These are phyloP conservation scores for Trichaptum fuscoviolaceum DNA, from an alignment of 768 basidiomycete genomes.

Conservation along the genomic window DNA sequence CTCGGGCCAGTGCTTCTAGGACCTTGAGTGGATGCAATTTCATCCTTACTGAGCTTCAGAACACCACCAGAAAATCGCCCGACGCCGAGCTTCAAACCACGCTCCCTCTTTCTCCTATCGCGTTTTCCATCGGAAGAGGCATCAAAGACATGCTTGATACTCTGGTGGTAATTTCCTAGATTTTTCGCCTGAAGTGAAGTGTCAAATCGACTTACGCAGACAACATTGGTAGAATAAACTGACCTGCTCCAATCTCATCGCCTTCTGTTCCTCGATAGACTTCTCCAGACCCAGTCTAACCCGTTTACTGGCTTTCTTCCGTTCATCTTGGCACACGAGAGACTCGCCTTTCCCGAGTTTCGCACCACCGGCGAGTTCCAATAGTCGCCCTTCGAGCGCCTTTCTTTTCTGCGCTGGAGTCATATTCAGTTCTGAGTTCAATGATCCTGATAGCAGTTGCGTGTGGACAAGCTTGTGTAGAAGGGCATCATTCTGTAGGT, in stretches of 20 bases:
- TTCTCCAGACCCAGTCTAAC: conserved; percentile 64
- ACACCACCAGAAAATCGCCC: conserved; percentile 70
- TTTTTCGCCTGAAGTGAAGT: conserved; percentile 60
- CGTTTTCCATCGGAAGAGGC: conserved; percentile 21
- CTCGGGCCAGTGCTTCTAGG: neutral
- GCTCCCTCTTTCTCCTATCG: conserved; percentile 42
- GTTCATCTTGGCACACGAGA: conserved; percentile 53
- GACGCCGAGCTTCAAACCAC: conserved; percentile 74
- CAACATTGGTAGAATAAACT: conserved; percentile 11
- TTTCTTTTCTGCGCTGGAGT: conserved; percentile 65
- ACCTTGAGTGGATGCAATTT: conserved; percentile 41
- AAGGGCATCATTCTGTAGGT: conserved; percentile 70
- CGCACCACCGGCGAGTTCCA: conserved; percentile 63
- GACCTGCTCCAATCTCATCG: conserved; percentile 65
- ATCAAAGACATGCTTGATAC: conserved; percentile 63
- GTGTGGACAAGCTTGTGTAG: conserved; percentile 80
- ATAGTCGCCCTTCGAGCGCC: conserved; percentile 70
- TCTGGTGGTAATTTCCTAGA: conserved; percentile 79
- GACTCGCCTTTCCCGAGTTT: conserved; percentile 75
- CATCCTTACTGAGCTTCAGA: conserved; percentile 57
- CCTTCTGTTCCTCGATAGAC: conserved; percentile 54
- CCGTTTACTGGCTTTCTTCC: conserved; percentile 63
- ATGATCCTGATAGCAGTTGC: conserved; percentile 67
- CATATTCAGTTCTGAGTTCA: conserved; percentile 54
- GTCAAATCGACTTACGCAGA: conserved; percentile 11